Percentiles rank a stretch among this genome's conserved stretches.
Conservation (phyloP, 225 moss, liverwort and hornwort species). For the Sphagnum contortum region DNA sequence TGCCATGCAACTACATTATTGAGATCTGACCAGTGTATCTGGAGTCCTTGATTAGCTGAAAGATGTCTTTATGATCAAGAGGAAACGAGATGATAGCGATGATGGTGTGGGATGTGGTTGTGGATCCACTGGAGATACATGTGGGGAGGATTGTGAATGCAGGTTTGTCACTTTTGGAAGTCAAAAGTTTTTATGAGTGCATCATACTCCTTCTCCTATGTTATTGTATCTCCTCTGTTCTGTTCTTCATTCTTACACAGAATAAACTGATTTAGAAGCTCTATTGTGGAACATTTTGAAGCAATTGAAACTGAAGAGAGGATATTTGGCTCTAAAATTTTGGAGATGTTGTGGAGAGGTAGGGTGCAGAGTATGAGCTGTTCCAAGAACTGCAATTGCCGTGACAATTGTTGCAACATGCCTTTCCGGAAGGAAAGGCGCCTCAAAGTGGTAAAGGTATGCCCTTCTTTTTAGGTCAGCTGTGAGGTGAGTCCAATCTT, state of each 20-base stretch:
- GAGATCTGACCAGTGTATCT: too few species aligned
- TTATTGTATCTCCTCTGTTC: too few species aligned
- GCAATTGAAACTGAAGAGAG: too few species aligned
- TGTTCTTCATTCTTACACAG: too few species aligned
- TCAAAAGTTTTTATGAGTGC: neutral
- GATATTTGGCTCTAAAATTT: too few species aligned
- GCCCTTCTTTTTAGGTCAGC: neutral
- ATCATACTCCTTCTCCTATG: too few species aligned
- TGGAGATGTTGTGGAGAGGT: conserved; percentile 5
- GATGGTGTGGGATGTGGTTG: conserved; percentile 78
- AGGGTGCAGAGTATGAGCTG: conserved; percentile 91
- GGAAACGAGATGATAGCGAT: conserved; percentile 75
- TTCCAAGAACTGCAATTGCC: conserved; percentile 75
- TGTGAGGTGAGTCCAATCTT: neutral
- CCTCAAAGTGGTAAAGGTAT: conserved; percentile 64
- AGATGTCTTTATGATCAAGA: conserved; percentile 81
- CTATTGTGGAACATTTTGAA: too few species aligned
- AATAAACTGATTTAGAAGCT: too few species aligned
- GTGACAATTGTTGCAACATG: conserved; percentile 54
- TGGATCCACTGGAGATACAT: conserved; percentile 33
- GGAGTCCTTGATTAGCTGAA: conserved; percentile 26
- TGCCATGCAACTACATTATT: too few species aligned
- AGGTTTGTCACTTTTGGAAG: conserved; percentile 21
- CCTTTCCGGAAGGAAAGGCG: conserved; percentile 77
- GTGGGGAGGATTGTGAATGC: conserved; percentile 82